Conservation (phyloP, 2,329 filamentous ascomycete genomes). For the Kalaharituber pfeilii region DNA sequence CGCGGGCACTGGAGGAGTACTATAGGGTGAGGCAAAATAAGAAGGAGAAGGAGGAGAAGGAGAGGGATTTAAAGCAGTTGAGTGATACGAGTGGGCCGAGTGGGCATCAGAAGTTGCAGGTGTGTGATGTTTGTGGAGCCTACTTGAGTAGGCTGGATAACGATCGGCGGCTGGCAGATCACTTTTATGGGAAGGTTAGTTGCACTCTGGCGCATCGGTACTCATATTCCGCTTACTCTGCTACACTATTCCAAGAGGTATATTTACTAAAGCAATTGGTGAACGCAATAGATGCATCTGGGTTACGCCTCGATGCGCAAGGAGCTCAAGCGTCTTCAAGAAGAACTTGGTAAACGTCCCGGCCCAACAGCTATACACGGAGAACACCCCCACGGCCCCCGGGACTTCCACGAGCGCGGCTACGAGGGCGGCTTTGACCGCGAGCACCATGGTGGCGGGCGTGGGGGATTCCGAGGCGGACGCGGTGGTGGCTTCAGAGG, state of each 20-base stretch:
- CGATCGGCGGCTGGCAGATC: constrained; percentile 79
- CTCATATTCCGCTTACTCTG: not conserved
- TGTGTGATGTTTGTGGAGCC: constrained; percentile 94
- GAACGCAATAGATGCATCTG: constrained; percentile 54
- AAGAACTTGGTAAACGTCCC: constrained; percentile 61
- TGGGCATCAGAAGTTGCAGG: constrained; percentile 93
- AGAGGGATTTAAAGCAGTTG: constrained; percentile 68
- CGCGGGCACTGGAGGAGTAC: constrained; percentile 69
- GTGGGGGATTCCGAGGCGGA: constrained; percentile 29
- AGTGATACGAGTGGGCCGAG: constrained; percentile 83
- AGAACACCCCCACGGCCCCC: constrained; percentile 24
- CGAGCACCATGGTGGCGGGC: constrained; percentile 34
- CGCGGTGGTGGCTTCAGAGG: constrained; percentile 34
- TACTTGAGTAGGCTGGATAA: constrained; percentile 88
- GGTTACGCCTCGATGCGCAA: constrained; percentile 97
- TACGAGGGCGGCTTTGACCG: constrained; percentile 34
- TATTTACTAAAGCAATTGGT: constrained; percentile 3
- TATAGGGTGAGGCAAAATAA: constrained; percentile 68
- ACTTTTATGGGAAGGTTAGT: constrained; percentile 73
- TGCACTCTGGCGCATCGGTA: not conserved
- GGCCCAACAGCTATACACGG: constrained; percentile 38
- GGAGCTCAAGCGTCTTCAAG: constrained; percentile 70
- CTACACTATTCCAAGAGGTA: not conserved
- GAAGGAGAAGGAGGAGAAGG: constrained; percentile 54
- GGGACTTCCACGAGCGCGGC: constrained; percentile 33